phyloP scores from a whole-genome alignment of 2,329 filamentous ascomycete species.

The Arthroderma uncinatum region DNA sequence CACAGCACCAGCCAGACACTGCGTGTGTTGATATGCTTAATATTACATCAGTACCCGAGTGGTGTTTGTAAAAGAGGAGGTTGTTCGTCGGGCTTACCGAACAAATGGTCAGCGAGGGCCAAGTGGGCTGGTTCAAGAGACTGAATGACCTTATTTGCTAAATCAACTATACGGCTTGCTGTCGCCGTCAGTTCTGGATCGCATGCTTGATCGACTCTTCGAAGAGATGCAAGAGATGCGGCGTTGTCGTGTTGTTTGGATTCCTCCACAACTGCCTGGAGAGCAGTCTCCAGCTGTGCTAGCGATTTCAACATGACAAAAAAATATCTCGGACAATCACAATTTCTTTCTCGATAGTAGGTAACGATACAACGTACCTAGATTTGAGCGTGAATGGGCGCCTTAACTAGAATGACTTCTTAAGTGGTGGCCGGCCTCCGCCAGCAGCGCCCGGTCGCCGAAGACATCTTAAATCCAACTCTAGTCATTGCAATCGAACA shows the following conservation, averaged over 20 bases:
- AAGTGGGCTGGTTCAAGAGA: constrained; percentile 18
- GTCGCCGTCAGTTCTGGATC: neutral
- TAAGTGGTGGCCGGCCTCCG: neutral
- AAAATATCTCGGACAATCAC: neutral
- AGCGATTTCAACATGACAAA: neutral
- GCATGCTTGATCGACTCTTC: neutral
- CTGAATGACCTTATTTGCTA: neutral
- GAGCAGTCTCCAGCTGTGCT: neutral
- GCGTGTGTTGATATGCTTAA: neutral
- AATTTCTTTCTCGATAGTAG: neutral
- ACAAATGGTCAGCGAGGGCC: constrained; percentile 22
- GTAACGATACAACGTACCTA: neutral
- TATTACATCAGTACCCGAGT: neutral
- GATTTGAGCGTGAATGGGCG: neutral
- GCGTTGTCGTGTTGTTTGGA: neutral
- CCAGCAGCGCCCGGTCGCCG: neutral
- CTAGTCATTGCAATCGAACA: neutral
- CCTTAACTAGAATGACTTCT: neutral
- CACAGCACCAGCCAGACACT: constrained; percentile 19
- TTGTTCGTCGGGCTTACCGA: constrained; percentile 13
- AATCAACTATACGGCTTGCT: neutral
- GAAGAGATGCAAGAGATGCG: neutral
- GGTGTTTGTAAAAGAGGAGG: neutral
- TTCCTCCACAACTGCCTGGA: neutral
- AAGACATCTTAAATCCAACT: neutral